Base-by-base conservation (phyloP, 1,284 basidiomycete species). In the Tremellales sp. region DNA sequence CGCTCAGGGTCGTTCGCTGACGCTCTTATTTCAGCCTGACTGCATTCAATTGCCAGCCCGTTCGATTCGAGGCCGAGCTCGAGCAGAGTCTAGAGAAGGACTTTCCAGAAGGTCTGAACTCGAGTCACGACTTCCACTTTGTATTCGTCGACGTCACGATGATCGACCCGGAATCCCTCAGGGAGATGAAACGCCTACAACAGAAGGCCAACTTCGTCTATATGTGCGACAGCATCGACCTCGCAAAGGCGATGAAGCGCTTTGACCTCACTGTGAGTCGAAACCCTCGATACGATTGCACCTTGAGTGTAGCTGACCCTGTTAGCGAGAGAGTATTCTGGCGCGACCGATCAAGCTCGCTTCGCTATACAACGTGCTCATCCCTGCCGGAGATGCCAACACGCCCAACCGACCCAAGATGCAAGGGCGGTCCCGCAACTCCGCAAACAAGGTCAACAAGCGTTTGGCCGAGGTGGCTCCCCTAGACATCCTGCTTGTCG, bases 401-500 rank as follows among this genome's bases (percentile, higher is more conserved):
- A 48, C 33, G 25, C 10, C n/a, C 24, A 24, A 25, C 36, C 24
- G 37, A 13, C 24, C 37, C 23, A 39, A 40, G 26, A 52, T 41
- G 27, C 33, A 36, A 15, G 15, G 8, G 15, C 39, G 39, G 15
- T 22, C 39, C 13, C 19, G 39, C 4, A 21, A 21, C 13, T 10
- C 39, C 23, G 21, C 21, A 23, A 45, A 43, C 29, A 45, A 43
- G 35, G 19, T 51, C 29, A 50, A 52, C 42, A 50, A 48, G 36
- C 22, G 36, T 19, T 46, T 58, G 2, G 43, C 53, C 23, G 41
- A 46, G 40, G 56, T 57, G 36, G 45, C 42, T 26, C 72, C 71
- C 3, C 57, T 72, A 10, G 36, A 55, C 4, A 67, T 74, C 25
- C 57, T 74, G 13, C 53, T 72, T 2, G 72, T 74, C 1, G 72